Conservation (phyloP, 1,284 basidiomycete genomes). For the Taiwanofungus camphoratus region DNA sequence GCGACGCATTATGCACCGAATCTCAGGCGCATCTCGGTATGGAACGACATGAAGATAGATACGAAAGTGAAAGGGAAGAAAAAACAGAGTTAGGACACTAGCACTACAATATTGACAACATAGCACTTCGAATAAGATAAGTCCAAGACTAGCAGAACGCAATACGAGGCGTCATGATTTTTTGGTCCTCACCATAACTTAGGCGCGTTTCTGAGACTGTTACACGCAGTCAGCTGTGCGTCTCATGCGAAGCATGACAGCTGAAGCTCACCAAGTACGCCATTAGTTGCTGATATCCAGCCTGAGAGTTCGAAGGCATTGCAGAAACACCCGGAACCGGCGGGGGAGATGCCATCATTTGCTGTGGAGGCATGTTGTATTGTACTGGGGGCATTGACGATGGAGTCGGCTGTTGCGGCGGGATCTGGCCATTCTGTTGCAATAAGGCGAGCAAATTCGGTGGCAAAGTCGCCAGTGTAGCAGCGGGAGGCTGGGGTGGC, state of each 20-base stretch:
- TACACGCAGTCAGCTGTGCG: slow-evolving; percentile 1
- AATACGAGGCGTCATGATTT: background rate
- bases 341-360: slow-evolving; percentile 14
- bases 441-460: slow-evolving; percentile 27
- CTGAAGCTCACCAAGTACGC: slow-evolving; percentile 25
- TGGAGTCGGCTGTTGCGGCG: slow-evolving; percentile 8
- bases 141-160: slow-evolving; percentile 1
- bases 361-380: slow-evolving; percentile 25
- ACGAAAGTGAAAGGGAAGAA: no score
- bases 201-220: slow-evolving; percentile 23
- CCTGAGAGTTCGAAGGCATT: slow-evolving; percentile 16
- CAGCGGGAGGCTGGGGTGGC: slow-evolving; percentile 8
- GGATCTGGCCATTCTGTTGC: slow-evolving; percentile 19
- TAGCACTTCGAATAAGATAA: slow-evolving; percentile 8
- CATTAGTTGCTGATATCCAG: slow-evolving; percentile 26
- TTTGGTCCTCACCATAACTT: no score
- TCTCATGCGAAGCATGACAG: background rate
- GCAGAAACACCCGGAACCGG: slow-evolving; percentile 20
- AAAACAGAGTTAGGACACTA: no score
- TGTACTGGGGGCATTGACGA: slow-evolving; percentile 17
- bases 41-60: no score
- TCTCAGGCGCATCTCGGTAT: no score
- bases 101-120: slow-evolving; percentile 16
- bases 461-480: slow-evolving; percentile 17
- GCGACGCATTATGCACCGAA: no score